Evolutionary conservation across 768 basidiomycete species (phyloP), one percentile per base, ranked within the genome.

Genomic region (Tubosaeta sp.): DNA sequence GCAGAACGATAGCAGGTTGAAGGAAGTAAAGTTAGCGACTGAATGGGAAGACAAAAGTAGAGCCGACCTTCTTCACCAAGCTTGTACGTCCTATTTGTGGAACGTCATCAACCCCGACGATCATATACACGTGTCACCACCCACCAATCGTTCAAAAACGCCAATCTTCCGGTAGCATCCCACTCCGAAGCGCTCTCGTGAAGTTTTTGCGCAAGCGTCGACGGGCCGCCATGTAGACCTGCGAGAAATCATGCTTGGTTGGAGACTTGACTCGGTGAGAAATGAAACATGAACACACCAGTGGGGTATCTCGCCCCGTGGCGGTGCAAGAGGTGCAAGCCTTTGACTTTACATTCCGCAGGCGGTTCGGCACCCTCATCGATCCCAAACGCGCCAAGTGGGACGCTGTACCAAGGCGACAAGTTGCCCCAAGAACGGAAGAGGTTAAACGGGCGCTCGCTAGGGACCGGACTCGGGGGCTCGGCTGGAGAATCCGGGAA

Each of bases 371-470:
- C 83, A 6, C 76, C 75, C 0, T 88, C 84, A 57, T 90, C 79
- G 10, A 91, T 55, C 1, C 90, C 90, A 68, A 90, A 93, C 2
- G 78, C 71, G 12, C 74, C 77, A 38, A 71, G 73, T 16, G 74
- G 73, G 18, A 89, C 82, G 56, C 84, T 88, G 65, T 85, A 92
- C 90, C 90, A 93, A 11, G 90, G 90, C 1, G 86, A 85, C 36
- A 90, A 66, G 61, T 91, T 92, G 1, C 90, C 90, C 90, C 90
- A 93, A 38, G 81, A 78, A 63, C 75, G 79, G 69, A 91, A 82
- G 39, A 92, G 59, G 60, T 86, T 79, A 57, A 89, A 91, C 10
- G 71, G 51, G 31, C 66, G 66, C 16, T 70, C 66, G 4, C 11
- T 18, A n/a, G 58, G 43, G 41, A 51, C 49, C 21, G 44, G 46